These are phyloP conservation scores for Lachancea sp. DNA, from an alignment of 805 yeast genomes.

Conservation along the genomic window DNA sequence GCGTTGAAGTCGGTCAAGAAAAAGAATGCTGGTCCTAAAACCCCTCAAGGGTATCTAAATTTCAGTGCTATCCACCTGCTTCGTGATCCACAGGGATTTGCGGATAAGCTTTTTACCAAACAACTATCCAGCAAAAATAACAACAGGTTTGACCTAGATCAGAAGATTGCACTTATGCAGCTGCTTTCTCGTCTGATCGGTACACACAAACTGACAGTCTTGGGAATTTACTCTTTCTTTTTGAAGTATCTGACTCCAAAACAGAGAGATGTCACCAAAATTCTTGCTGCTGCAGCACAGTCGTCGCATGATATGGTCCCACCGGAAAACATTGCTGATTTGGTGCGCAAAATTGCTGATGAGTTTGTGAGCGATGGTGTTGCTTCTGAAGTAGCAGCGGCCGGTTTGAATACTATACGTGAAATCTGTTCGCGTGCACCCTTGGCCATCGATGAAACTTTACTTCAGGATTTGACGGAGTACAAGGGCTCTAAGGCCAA, in stretches of 20 bases:
- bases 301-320: conserved; percentile 96
- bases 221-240: conserved; percentile 85
- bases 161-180: conserved; percentile 82
- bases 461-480: conserved; percentile 82
- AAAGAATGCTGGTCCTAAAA: conserved; percentile 48
- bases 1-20: conserved; percentile 68
- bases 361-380: conserved; percentile 99
- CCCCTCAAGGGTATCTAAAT: conserved; percentile 49
- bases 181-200: conserved; percentile 85
- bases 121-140: conserved; percentile 67
- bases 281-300: conserved; percentile 96
- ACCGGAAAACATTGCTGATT: conserved; percentile 76
- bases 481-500: conserved; percentile 92
- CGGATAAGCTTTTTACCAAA: conserved; percentile 69
- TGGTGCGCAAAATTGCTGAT: conserved; percentile 89
- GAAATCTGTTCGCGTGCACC: conserved; percentile 93
- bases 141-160: conserved; percentile 75
- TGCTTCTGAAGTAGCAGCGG: conserved; percentile 95
- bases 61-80: conserved; percentile 91
- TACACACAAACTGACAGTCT: conserved; percentile 83
- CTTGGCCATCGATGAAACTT: conserved; percentile 79
- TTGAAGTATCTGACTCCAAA: conserved; percentile 89
- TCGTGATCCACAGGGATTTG: conserved; percentile 97
- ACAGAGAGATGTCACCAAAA: conserved; percentile 88
- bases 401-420: conserved; percentile 92